Evolutionary conservation across 1,284 basidiomycete species (phyloP).

Genomic region (Cystobasidium slooffiae): DNA sequence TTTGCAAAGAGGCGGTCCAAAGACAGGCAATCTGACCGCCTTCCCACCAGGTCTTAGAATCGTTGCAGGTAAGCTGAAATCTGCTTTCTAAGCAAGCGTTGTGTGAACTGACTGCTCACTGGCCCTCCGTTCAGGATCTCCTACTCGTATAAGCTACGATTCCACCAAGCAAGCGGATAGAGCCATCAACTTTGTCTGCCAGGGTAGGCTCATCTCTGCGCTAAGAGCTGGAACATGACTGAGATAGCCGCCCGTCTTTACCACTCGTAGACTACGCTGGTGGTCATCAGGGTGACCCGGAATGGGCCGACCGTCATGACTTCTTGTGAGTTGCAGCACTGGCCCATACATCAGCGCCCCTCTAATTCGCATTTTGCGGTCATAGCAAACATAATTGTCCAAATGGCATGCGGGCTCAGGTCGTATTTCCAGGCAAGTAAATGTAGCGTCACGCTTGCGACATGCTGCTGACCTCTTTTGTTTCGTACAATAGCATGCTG

Average conservation of each 20-base stretch:
- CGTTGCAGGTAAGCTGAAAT: conserved; percentile 38
- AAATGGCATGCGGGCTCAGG: conserved; percentile 34
- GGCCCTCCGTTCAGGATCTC: background rate
- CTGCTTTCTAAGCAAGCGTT: too few relatives aligned
- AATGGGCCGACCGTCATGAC: conserved; percentile 20
- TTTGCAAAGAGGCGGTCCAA: conserved; percentile 18
- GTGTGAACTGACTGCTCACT: too few relatives aligned
- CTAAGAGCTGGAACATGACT: background rate
- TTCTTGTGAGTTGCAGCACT: conserved; percentile 24
- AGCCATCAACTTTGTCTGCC: conserved; percentile 34
- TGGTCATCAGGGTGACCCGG: conserved; percentile 27
- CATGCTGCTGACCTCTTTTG: background rate
- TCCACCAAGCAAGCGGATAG: conserved; percentile 43
- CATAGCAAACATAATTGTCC: conserved; percentile 23
- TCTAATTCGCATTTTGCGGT: background rate
- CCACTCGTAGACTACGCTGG: conserved; percentile 3
- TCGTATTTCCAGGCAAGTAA: conserved; percentile 28
- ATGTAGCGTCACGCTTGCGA: background rate
- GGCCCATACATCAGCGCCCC: background rate
- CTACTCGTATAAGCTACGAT: conserved; percentile 42
- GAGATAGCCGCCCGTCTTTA: background rate
- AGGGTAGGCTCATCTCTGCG: background rate
- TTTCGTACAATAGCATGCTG: conserved; percentile 4
- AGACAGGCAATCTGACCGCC: conserved; percentile 24
- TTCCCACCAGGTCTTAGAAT: conserved; percentile 44